These are phyloP conservation scores for Tephrocybe sp. DNA, from an alignment of 768 basidiomycete species.

Conservation along the genomic window DNA sequence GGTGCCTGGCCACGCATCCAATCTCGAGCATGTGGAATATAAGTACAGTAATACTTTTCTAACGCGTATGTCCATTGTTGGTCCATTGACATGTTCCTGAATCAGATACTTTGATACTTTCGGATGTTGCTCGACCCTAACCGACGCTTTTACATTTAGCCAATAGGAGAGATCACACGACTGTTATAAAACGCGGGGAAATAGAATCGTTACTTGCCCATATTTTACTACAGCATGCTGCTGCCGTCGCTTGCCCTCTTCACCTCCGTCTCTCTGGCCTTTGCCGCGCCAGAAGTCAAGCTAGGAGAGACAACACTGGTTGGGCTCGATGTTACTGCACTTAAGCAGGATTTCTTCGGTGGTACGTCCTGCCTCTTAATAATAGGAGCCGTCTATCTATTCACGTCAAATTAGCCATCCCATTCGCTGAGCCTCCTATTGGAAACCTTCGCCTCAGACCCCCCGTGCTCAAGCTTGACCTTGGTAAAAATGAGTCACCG, in stretches of 20 bases:
- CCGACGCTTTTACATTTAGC: too few species aligned
- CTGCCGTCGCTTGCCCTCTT: conserved; percentile 5
- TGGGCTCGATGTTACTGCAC: conserved; percentile 32
- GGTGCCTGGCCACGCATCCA: too few species aligned
- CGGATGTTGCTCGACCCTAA: too few species aligned
- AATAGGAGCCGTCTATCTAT: neutral
- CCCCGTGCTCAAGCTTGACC: conserved; percentile 43
- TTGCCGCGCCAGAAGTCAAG: conserved; percentile 32
- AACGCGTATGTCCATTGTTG: too few species aligned
- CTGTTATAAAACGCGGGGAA: too few species aligned
- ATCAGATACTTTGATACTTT: too few species aligned
- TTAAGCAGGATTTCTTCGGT: conserved; percentile 48
- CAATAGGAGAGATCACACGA: too few species aligned
- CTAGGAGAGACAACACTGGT: conserved; percentile 38
- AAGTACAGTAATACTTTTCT: too few species aligned
- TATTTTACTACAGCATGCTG: conserved; percentile 3
- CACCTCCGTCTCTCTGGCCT: neutral
- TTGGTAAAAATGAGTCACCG: conserved; percentile 22
- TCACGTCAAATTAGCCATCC: conserved; percentile 39
- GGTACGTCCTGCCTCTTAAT: conserved; percentile 27
- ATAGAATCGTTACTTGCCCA: too few species aligned
- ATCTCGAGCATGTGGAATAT: too few species aligned
- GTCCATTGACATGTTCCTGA: too few species aligned
- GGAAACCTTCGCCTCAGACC: conserved; percentile 45
- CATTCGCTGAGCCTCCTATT: conserved; percentile 54